phyloP scores from a whole-genome alignment of 169 alveolate species.

The Plasmodium fragile region DNA sequence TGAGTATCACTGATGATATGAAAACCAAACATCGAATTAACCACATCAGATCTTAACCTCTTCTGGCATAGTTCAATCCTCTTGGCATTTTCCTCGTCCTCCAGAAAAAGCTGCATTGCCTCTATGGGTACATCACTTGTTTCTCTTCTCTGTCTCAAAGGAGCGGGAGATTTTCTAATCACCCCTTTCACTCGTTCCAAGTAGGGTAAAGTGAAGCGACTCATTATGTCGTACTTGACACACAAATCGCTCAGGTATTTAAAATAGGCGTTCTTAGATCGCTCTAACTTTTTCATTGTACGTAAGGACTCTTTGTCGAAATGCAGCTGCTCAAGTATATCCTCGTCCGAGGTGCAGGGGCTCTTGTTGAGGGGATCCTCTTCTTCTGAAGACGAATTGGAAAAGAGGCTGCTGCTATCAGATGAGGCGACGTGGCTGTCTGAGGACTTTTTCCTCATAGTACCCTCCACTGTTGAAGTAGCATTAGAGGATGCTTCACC shows the following conservation, averaged over 20 bases:
- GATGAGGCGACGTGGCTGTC: background rate
- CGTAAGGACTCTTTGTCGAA: constrained; percentile 12
- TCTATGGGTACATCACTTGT: background rate
- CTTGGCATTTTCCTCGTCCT: constrained; percentile 6
- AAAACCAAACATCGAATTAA: constrained; percentile 66
- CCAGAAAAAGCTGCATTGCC: background rate
- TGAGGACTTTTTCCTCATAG: background rate
- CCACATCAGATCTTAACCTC: constrained; percentile 25
- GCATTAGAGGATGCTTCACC: background rate
- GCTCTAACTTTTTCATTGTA: constrained; percentile 17
- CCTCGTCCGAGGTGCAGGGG: constrained; percentile 19
- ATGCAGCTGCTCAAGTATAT: background rate
- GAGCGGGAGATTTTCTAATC: background rate
- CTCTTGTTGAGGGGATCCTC: background rate
- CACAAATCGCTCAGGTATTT: constrained; percentile 2
- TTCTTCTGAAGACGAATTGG: constrained; percentile 9
- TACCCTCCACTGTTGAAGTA: background rate
- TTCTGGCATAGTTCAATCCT: constrained; percentile 24
- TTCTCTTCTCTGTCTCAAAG: background rate
- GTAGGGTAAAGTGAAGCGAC: constrained; percentile 1
- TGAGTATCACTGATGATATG: constrained; percentile 47
- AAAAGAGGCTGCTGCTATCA: constrained; percentile 40
- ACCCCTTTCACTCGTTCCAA: constrained; percentile 1
- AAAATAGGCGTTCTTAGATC: constrained; percentile 45
- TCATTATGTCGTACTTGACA: background rate